Conservation (phyloP, 2,329 filamentous ascomycete genomes). For the Pyricularia pennisetigena region DNA sequence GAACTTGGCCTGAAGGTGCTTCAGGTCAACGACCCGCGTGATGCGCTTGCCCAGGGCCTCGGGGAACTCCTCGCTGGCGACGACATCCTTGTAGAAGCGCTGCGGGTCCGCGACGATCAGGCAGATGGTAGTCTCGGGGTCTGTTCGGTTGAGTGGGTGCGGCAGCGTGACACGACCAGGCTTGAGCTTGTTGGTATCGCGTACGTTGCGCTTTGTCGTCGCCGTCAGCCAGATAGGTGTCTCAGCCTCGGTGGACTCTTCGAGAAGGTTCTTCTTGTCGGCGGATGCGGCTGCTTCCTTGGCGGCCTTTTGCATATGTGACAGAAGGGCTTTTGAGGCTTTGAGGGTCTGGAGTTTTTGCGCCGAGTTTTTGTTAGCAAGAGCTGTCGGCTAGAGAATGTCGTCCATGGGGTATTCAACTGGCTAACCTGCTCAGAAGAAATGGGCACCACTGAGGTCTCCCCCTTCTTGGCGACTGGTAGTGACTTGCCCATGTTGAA, state of each 20-base stretch:
- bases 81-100: slow-evolving; percentile 81
- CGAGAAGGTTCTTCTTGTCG: slow-evolving; percentile 47
- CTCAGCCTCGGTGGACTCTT: slow-evolving; percentile 28
- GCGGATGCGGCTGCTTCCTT: slow-evolving; percentile 33
- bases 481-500: slow-evolving; percentile 4
- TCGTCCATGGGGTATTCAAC: not conserved
- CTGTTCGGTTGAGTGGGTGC: slow-evolving; percentile 57
- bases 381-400: not conserved
- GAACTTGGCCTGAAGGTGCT: slow-evolving; percentile 75
- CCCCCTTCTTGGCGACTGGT: not conserved
- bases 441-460: not conserved
- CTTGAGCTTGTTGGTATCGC: slow-evolving; percentile 70
- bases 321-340: slow-evolving; percentile 52
- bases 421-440: slow-evolving; percentile 3
- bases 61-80: slow-evolving; percentile 65
- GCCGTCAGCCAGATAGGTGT: slow-evolving; percentile 52
- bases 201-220: slow-evolving; percentile 56
- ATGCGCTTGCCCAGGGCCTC: slow-evolving; percentile 56
- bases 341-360: slow-evolving; percentile 41
- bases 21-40: slow-evolving; percentile 68
- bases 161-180: slow-evolving; percentile 74
- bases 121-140: slow-evolving; percentile 62
- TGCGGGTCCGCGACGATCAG: slow-evolving; percentile 69
- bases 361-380: not conserved
- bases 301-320: slow-evolving; percentile 49